phyloP scores from a whole-genome alignment of 2,329 filamentous ascomycete species.

The Trichoderma sp. region DNA sequence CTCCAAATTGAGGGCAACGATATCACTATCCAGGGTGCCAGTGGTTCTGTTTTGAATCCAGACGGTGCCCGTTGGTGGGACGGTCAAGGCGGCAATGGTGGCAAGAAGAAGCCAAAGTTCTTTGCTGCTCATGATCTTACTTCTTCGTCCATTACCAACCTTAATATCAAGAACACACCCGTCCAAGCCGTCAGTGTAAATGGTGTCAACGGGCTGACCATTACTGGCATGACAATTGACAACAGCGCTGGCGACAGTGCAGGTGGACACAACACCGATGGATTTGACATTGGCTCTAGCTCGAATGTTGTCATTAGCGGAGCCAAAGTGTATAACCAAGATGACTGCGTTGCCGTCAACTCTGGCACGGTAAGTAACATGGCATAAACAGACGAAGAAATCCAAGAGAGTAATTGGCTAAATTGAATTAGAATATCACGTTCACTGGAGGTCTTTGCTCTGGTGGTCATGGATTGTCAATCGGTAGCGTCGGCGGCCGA shows the following conservation, averaged over 20 bases:
- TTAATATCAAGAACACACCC: constrained; percentile 42
- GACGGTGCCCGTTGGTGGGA: constrained; percentile 54
- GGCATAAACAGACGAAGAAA: not conserved
- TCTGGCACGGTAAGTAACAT: constrained; percentile 37
- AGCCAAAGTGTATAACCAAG: constrained; percentile 57
- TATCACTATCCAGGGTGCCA: constrained; percentile 1
- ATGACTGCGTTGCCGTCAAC: constrained; percentile 58
- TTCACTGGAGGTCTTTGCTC: constrained; percentile 44
- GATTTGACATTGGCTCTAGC: constrained; percentile 54
- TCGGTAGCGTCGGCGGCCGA: constrained; percentile 45
- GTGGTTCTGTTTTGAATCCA: not conserved
- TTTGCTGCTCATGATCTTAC: constrained; percentile 46
- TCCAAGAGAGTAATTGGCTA: not conserved
- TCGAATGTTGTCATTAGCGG: constrained; percentile 48
- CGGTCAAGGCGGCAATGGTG: constrained; percentile 55
- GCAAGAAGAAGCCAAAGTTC: constrained; percentile 61
- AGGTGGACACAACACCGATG: constrained; percentile 54
- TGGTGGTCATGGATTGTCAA: constrained; percentile 43
- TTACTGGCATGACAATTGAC: constrained; percentile 39
- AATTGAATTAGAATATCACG: constrained; percentile 37
- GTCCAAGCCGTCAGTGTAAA: constrained; percentile 42
- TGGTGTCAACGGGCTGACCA: constrained; percentile 32
- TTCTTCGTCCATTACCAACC: constrained; percentile 34
- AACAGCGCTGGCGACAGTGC: constrained; percentile 36
- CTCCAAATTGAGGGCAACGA: constrained; percentile 9